A percentile compares a stretch with the other conserved stretches of the same genome.
Evolutionary conservation across 164 flowering plant genomes (phyloP).

Genomic region (Akebia trifoliata): DNA sequence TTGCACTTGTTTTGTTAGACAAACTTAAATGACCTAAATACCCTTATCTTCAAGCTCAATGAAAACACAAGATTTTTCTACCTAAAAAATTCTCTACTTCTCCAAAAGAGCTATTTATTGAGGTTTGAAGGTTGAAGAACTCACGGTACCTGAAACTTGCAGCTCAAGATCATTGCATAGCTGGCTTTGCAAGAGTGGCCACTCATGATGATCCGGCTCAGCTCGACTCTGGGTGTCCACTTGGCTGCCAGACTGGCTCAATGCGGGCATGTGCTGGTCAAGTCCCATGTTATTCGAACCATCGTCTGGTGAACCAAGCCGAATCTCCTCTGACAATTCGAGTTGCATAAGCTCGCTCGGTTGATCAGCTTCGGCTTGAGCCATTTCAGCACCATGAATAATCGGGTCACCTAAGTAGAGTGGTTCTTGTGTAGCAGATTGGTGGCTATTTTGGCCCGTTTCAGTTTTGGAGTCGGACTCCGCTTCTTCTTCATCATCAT

Average conservation of each 20-base stretch:
- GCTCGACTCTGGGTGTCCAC: constrained; percentile 26
- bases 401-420: not conserved
- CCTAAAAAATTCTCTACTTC: too few species aligned
- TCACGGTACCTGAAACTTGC: constrained; percentile 41
- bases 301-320: constrained; percentile 81
- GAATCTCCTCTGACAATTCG: constrained; percentile 75
- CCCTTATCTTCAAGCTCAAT: too few species aligned
- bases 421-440: constrained; percentile 3
- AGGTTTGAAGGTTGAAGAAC: too few species aligned
- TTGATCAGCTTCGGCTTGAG: constrained; percentile 26
- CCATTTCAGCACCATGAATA: constrained; percentile 1
- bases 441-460: constrained; percentile 20
- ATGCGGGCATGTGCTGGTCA: constrained; percentile 33
- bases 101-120: too few species aligned
- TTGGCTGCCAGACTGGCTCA: constrained; percentile 18
- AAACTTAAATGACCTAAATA: too few species aligned
- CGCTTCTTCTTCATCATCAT: constrained; percentile 24
- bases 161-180: constrained; percentile 25
- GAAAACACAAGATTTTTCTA: too few species aligned
- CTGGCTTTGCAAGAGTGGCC: constrained; percentile 37
- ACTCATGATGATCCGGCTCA: constrained; percentile 36
- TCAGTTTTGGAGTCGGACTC: constrained; percentile 49
- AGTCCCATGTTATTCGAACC: constrained; percentile 64
- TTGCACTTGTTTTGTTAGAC: too few species aligned
- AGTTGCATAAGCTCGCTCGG: constrained; percentile 74